Evolutionary conservation across 2,329 filamentous ascomycete genomes (phyloP), one percentile per base, ranked within the genome.

Genomic region (Exophiala sp.): DNA sequence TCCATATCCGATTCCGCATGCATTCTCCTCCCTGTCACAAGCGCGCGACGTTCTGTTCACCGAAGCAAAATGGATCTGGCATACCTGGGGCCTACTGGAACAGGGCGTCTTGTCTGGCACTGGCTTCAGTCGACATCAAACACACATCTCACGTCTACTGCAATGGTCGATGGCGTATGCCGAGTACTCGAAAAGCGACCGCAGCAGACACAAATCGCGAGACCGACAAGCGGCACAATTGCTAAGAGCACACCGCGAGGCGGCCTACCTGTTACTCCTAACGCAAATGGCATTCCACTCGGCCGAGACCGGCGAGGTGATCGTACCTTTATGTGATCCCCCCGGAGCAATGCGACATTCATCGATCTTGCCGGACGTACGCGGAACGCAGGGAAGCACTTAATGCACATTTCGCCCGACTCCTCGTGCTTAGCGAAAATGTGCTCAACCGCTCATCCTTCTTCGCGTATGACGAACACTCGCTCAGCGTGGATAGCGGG

Each of bases 11-110:
- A 52, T 61, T 5, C 59, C 59, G 9, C 32, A 38, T 19, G 46
- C 43, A 9, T 61, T 61, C 27, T 23, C 35, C 5, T 54, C 48
- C 16, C 50, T 61, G 13, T 50, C 54, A 3, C 43, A 60, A 24
- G 58, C 59, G n/a, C 55, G 58, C 16, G 58, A 61, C 39, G 48
- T 51, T 10, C 43, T 60, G 6, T 60, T 60, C 51, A 59, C 58
- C 10, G 58, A 60, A 34, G 48, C 50, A 2, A 52, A 52, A 38
- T 61, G 55, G 56, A 59, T 60, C 32, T 58, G 56, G 55, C 52
- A 57, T 42, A 53, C 55, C 10, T 58, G 57, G 56, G 35, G 43
- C 11, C 50, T 56, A 4, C 46, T 58, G 10, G 53, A 56, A 37
- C 44, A 50, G 21, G 56, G 56, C 18, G 19, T 42, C 11, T 41